Evolutionary conservation across 352 stramenopile species (phyloP), one percentile per base, ranked within the genome.

Genomic region (Globisporangium parvum): DNA sequence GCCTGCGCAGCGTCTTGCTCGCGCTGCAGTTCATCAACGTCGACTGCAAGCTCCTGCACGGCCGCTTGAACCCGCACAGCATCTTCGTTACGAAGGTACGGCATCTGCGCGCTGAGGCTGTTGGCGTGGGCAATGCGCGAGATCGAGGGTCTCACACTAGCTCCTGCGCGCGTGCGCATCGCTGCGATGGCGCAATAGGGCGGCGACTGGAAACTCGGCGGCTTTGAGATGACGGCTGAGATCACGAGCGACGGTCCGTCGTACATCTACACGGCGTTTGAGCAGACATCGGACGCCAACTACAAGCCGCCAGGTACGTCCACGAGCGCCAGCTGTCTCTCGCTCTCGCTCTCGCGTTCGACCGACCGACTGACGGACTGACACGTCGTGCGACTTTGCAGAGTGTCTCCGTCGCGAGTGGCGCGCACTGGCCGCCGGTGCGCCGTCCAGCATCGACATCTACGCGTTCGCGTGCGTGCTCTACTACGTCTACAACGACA

Each of bases 161-260:
- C 24, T 23, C 8, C 2, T 33, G 17, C n/a, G n/a, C 26, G n/a
- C 11, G 31, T n/a, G 21, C 3, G 6, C 12, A 5, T 47, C 41
- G 14, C 14, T 49, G n/a, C 54, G 4, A 1, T 51, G 31, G 10
- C 31, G 14, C 35, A 6, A 21, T 60, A 87, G 62, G 88, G 87
- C 46, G 95, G 95, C 48, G 95, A 98, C 74, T 98, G 96, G 79
- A 98, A 98, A 60, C 76, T 98, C 18, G 93, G 81, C 28, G 95
- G 93, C 11, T 97, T 98, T 55, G 89, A 95, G 55, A 58, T 98
- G 18, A 90, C 95, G 18, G 92, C 85, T 4, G 85, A 95, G 53
- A 63, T 96, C 53, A 95, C 84, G 2, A 74, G 55, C 20, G 80
- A 93, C 54, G 90, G 88, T 24, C 70, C 91, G 59, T 87, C 80